phyloP scores from a whole-genome alignment of 202 grass and related monocot genomes.

The Zizania palustris region DNA sequence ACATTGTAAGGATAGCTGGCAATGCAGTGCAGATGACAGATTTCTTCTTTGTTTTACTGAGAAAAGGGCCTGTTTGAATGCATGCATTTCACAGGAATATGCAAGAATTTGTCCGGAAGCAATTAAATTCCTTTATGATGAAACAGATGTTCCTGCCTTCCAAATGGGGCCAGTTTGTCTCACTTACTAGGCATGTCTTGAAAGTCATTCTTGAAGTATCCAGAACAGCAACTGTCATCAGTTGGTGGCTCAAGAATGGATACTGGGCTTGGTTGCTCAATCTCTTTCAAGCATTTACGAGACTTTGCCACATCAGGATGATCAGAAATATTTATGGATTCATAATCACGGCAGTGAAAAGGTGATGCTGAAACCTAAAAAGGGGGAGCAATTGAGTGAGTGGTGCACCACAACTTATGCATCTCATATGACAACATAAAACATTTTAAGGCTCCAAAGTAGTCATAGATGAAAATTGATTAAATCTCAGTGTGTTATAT shows the following conservation, averaged over 20 bases:
- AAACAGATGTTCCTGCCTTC: background rate
- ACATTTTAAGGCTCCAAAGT: slow-evolving; percentile 14
- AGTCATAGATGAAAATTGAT: slow-evolving; percentile 20
- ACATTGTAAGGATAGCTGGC: background rate
- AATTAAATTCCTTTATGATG: background rate
- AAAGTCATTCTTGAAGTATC: slow-evolving; percentile 45
- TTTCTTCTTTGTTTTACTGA: slow-evolving; percentile 1
- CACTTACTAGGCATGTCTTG: slow-evolving; percentile 61
- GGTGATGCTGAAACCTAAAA: slow-evolving; percentile 44
- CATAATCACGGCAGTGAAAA: slow-evolving; percentile 38
- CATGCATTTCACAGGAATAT: too few relatives aligned
- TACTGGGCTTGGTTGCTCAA: slow-evolving; percentile 70
- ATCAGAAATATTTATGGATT: slow-evolving; percentile 38
- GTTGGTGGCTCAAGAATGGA: slow-evolving; percentile 70
- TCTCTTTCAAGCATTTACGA: slow-evolving; percentile 53
- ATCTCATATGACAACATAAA: slow-evolving; percentile 11
- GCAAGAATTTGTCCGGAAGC: background rate
- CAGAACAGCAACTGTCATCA: slow-evolving; percentile 62
- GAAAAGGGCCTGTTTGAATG: background rate
- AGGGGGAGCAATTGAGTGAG: slow-evolving; percentile 21
- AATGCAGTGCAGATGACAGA: slow-evolving; percentile 3
- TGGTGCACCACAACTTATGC: background rate
- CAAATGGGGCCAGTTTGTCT: slow-evolving; percentile 16
- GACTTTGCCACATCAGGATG: slow-evolving; percentile 21
- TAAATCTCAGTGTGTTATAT: background rate